Evolutionary conservation across 2,329 filamentous ascomycete species (phyloP), one percentile per base, ranked within the genome.

Genomic region (Chrysoporthe austroafricana): DNA sequence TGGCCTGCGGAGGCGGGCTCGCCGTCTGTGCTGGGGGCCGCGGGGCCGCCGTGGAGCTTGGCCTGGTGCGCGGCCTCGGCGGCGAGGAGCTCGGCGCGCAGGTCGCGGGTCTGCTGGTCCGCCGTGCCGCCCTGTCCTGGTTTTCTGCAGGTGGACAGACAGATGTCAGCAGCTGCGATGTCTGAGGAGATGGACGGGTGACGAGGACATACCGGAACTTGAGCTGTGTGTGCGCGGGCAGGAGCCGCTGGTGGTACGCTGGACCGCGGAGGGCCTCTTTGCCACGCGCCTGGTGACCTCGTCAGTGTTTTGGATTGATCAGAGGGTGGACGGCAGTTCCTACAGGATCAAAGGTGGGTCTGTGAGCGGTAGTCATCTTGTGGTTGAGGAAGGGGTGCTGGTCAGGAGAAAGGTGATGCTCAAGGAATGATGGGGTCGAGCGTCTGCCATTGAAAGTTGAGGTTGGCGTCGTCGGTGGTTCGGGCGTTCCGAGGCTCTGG

Each of bases 311-410:
- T 13, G 14, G 36, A 39, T 43, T 63, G 56, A 36, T 26, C n/a
- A 66, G 32, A 21, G 44, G 2, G 6, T n/a, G 26, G n/a, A 16
- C 58, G 43, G n/a, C 2, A 6, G 32, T 63, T 42, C 72, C 72
- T 86, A 94, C 92, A 72, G 96, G 96, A 79, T 99, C 96, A 77
- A 99, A 99, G 0, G 96, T 99, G 66, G 96, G 96, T 82, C 96
- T 91, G 73, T 91, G 88, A 54, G 88, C 88, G 80, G 84, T 87
- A 72, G 88, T 90, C 88, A 91, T 90, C n/a, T 73, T 79, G 69
- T 50, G 13, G 58, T 44, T 1, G 52, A 46, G 36, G 39, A 5
- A 26, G n/a, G 16, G 14, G 6, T 57, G 39, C 16, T 21, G 6
- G 16, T 32, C 13, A 5, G 39, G 48, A 56, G 50, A 44, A 16